A percentile compares a stretch with the other conserved stretches of the same genome.
Evolutionary conservation across 305 asterid species (phyloP).

Genomic region (Striga hermonthica): DNA sequence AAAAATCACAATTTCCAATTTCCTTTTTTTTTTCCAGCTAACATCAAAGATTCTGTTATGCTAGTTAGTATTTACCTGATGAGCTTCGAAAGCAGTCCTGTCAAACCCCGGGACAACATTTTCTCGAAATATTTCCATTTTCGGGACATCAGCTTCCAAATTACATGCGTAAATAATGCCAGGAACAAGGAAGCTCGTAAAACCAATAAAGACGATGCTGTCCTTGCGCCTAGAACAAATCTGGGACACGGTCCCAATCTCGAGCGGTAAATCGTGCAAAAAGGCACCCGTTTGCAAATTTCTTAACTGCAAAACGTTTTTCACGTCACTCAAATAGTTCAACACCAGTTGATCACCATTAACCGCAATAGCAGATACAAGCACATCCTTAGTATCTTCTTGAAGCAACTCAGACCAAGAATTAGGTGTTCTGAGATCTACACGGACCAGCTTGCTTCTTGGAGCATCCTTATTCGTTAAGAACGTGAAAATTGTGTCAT

Average conservation of each 20-base stretch:
- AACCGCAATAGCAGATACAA: constrained; percentile 75
- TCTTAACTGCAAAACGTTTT: constrained; percentile 75
- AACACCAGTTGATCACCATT: constrained; percentile 61
- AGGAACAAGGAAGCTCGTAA: constrained; percentile 83
- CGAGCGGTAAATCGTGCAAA: constrained; percentile 65
- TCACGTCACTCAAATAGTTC: constrained; percentile 76
- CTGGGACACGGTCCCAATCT: constrained; percentile 71
- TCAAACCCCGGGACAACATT: constrained; percentile 76
- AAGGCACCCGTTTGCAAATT: constrained; percentile 71
- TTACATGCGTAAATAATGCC: constrained; percentile 72
- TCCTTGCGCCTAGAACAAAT: constrained; percentile 72
- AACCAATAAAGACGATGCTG: constrained; percentile 55
- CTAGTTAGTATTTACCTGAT: constrained; percentile 53
- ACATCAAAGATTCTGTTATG: too few relatives aligned
- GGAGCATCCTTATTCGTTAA: constrained; percentile 90
- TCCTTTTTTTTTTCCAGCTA: too few relatives aligned
- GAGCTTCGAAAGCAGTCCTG: constrained; percentile 58
- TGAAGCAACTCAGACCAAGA: constrained; percentile 70
- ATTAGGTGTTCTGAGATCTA: constrained; percentile 58
- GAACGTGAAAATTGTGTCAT: constrained; percentile 71
- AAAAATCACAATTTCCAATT: too few relatives aligned
- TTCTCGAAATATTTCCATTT: constrained; percentile 68
- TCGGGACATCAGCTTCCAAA: constrained; percentile 52
- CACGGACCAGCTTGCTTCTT: constrained; percentile 72
- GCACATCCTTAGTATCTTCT: constrained; percentile 73